phyloP scores from a whole-genome alignment of 2,329 filamentous ascomycete species.

The Calycina herbarum region DNA sequence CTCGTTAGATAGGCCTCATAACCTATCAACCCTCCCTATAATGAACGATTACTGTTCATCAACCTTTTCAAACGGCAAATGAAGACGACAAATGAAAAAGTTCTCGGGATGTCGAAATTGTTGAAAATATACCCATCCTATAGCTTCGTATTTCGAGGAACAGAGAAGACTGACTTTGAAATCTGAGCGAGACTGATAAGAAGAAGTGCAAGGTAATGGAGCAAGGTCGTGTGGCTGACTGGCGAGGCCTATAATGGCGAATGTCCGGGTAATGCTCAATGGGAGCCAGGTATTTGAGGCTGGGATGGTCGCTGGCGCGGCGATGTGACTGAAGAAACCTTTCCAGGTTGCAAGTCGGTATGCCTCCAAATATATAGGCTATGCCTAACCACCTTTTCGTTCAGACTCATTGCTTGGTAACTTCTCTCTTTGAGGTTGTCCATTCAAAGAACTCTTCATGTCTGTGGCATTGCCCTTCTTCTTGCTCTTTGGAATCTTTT shows the following conservation, averaged over 20 bases:
- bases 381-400: constrained; percentile 58
- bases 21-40: constrained; percentile 14
- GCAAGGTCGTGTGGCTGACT: neutral
- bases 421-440: constrained; percentile 50
- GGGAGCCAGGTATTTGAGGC: neutral
- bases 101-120: constrained; percentile 9
- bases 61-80: constrained; percentile 15
- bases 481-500: constrained; percentile 57
- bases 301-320: neutral
- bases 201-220: constrained; percentile 2
- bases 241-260: neutral
- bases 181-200: neutral
- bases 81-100: constrained; percentile 4
- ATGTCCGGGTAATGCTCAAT: neutral
- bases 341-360: neutral
- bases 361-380: neutral
- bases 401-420: constrained; percentile 59
- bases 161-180: constrained; percentile 6
- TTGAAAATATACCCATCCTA: constrained; percentile 8
- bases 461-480: constrained; percentile 49
- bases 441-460: constrained; percentile 48
- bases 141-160: neutral
- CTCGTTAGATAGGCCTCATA: constrained; percentile 16
- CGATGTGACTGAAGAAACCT: neutral
- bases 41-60: constrained; percentile 17